These are phyloP conservation scores for Iris pallida DNA, from an alignment of 116 monocot species.

Conservation along the genomic window DNA sequence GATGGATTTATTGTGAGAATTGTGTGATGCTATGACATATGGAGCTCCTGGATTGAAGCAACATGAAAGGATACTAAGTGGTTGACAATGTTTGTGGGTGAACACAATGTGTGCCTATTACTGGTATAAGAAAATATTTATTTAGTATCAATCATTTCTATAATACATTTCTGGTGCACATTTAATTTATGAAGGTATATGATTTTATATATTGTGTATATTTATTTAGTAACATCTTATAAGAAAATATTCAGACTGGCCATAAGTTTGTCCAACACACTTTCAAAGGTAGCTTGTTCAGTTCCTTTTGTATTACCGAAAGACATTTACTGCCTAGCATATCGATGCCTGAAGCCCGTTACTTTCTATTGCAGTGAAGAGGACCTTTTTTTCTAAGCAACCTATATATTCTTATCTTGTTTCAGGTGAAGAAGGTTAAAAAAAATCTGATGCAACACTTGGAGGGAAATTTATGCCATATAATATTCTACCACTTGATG, in stretches of 20 bases:
- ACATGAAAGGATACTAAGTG: too few relatives aligned
- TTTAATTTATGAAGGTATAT: background rate
- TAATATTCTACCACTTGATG: constrained; percentile 97
- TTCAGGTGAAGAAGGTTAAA: constrained; percentile 66
- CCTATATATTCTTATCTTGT: constrained; percentile 2
- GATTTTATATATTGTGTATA: background rate
- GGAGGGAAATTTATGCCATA: constrained; percentile 78
- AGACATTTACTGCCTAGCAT: background rate
- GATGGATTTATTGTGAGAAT: too few relatives aligned
- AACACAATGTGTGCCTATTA: too few relatives aligned
- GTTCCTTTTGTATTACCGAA: background rate
- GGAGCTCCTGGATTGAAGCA: too few relatives aligned
- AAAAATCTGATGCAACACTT: constrained; percentile 70
- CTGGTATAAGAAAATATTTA: background rate
- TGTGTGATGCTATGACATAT: too few relatives aligned
- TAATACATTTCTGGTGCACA: background rate
- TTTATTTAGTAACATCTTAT: constrained; percentile 1
- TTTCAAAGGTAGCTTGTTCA: background rate
- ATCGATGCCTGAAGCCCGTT: background rate
- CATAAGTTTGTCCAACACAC: too few relatives aligned
- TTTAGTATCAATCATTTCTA: background rate
- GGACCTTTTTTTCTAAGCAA: background rate
- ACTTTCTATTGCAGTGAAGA: background rate
- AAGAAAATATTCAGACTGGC: background rate
- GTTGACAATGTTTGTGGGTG: too few relatives aligned